Conservation (phyloP, 495 filamentous ascomycete genomes). For the Penicillium crystallinum region DNA sequence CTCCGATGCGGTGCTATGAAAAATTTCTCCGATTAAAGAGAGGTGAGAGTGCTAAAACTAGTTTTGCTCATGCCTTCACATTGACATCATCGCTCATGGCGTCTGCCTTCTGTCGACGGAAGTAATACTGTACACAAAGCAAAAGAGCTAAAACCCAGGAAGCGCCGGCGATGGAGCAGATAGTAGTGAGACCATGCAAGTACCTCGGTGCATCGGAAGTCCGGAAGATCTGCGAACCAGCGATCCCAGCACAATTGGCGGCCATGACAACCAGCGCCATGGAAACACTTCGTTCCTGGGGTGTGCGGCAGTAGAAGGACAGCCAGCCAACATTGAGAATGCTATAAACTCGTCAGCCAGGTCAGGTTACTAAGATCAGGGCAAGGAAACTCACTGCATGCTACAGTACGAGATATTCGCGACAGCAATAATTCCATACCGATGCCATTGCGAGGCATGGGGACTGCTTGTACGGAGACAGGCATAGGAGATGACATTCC, state of each 20-base stretch:
- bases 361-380: background rate
- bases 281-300: slow-evolving; percentile 45
- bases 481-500: slow-evolving; percentile 42
- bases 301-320: slow-evolving; percentile 40
- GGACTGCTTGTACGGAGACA: slow-evolving; percentile 20
- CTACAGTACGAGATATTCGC: slow-evolving; percentile 47
- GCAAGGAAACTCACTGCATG: slow-evolving; percentile 42
- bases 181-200: slow-evolving; percentile 35
- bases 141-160: slow-evolving; percentile 24
- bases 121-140: slow-evolving; percentile 21
- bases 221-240: slow-evolving; percentile 51
- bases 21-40: no score
- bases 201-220: slow-evolving; percentile 48
- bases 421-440: slow-evolving; percentile 43
- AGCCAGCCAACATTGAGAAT: slow-evolving; percentile 47
- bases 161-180: slow-evolving; percentile 27
- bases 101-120: slow-evolving; percentile 11
- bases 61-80: background rate
- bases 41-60: no score
- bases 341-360: slow-evolving; percentile 13
- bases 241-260: slow-evolving; percentile 48
- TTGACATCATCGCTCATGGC: background rate
- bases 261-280: slow-evolving; percentile 56
- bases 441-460: slow-evolving; percentile 30
- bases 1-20: no score